These are phyloP conservation scores for Blastobotrys elegans DNA, from an alignment of 1,139 yeast genomes.

Conservation along the genomic window DNA sequence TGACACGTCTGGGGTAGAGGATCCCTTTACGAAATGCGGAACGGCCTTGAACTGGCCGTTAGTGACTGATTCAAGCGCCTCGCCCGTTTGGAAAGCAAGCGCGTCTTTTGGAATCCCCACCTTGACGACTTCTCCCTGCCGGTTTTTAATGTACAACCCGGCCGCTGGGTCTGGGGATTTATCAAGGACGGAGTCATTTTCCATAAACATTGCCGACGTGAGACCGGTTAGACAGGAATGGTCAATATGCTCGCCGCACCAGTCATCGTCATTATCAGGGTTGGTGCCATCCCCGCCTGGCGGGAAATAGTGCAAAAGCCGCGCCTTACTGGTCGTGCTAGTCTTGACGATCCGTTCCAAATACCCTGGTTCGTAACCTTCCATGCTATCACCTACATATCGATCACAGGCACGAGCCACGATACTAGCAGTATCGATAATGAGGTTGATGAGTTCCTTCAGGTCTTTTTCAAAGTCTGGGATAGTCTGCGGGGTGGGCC, in stretches of 20 bases:
- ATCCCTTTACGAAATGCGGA: conserved; percentile 53
- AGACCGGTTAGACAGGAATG: conserved; percentile 61
- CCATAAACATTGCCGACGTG: conserved; percentile 52
- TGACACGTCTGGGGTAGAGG: conserved; percentile 36
- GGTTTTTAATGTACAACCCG: conserved; percentile 51
- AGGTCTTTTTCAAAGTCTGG: conserved; percentile 29
- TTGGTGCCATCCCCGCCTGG: conserved; percentile 13
- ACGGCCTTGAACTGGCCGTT: conserved; percentile 52
- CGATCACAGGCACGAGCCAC: conserved; percentile 55
- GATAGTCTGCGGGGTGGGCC: conserved; percentile 46
- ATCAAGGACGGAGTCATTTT: conserved; percentile 36
- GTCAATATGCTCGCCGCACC: conserved; percentile 67
- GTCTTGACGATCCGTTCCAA: conserved; percentile 44
- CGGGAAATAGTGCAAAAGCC: conserved; percentile 53
- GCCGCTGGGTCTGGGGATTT: conserved; percentile 43
- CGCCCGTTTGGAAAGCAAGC: conserved; percentile 61
- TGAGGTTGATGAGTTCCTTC: conserved; percentile 39
- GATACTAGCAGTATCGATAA: conserved; percentile 46
- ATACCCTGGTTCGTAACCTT: conserved; percentile 37
- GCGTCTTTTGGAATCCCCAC: conserved; percentile 54
- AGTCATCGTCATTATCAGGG: conserved; percentile 29
- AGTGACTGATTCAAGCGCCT: conserved; percentile 53
- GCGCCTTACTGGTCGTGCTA: conserved; percentile 56
- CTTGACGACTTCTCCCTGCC: conserved; percentile 44
- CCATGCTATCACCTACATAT: conserved; percentile 30